phyloP scores from a whole-genome alignment of 2,329 filamentous ascomycete genomes.

The Aspergillus thermomutatus region DNA sequence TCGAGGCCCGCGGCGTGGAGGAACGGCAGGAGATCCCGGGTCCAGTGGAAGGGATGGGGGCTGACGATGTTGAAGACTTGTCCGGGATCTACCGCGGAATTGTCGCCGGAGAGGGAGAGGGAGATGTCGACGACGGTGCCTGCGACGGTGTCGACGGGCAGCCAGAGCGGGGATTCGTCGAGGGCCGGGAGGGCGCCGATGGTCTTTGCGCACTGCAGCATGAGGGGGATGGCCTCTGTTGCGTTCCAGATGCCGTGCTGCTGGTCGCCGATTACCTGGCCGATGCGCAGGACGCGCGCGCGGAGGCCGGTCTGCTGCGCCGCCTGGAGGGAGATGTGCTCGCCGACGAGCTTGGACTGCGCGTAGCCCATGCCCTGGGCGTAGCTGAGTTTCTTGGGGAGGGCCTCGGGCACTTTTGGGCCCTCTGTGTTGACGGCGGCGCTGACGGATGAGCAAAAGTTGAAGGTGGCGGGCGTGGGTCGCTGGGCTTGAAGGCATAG shows the following conservation, averaged over 20 bases:
- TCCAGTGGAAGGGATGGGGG: slow-evolving; percentile 50
- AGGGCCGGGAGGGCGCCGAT: slow-evolving; percentile 47
- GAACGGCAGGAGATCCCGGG: slow-evolving; percentile 50
- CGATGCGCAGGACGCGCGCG: slow-evolving; percentile 31
- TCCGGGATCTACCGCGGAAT: too few relatives aligned
- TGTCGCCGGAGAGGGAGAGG: too few relatives aligned
- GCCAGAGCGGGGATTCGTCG: slow-evolving; percentile 43
- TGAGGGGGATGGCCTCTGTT: slow-evolving; percentile 47
- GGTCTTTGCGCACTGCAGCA: slow-evolving; percentile 47
- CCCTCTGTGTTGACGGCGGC: slow-evolving; percentile 34
- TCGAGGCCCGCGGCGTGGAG: slow-evolving; percentile 46
- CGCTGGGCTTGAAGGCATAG: slow-evolving; percentile 33
- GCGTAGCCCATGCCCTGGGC: slow-evolving; percentile 44
- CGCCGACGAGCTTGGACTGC: slow-evolving; percentile 36
- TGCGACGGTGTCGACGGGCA: slow-evolving; percentile 45
- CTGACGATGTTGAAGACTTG: slow-evolving; percentile 55
- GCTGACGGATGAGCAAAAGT: slow-evolving; percentile 52
- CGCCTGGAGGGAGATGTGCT: slow-evolving; percentile 29
- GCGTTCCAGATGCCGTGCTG: slow-evolving; percentile 20
- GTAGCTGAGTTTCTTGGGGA: slow-evolving; percentile 30
- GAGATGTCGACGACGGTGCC: slow-evolving; percentile 31
- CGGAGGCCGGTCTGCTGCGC: slow-evolving; percentile 11
- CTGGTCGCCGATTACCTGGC: slow-evolving; percentile 35
- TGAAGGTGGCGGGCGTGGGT: slow-evolving; percentile 38
- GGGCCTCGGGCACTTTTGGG: slow-evolving; percentile 31